These are phyloP conservation scores for Arachis stenosperma DNA, from an alignment of 306 rosid genomes.

Conservation along the genomic window DNA sequence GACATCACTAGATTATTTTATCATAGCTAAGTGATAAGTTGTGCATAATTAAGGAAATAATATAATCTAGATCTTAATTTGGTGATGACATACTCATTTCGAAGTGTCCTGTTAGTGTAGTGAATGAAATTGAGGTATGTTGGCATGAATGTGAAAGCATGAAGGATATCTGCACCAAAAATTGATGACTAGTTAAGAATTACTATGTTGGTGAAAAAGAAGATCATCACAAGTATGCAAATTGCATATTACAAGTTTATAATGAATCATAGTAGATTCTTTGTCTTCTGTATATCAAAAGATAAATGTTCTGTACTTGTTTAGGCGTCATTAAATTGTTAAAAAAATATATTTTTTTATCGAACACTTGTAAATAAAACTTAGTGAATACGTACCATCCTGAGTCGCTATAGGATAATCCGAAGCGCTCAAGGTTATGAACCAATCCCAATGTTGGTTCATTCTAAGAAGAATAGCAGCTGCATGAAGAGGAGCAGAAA, in stretches of 20 bases:
- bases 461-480: constrained; percentile 73
- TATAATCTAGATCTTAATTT: constrained; percentile 29
- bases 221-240: background rate
- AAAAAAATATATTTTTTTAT: background rate
- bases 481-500: constrained; percentile 72
- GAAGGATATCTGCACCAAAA: constrained; percentile 65
- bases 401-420: constrained; percentile 77
- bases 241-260: no score
- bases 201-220: background rate
- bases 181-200: constrained; percentile 4
- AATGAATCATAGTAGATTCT: no score
- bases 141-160: constrained; percentile 66
- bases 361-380: background rate
- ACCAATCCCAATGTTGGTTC: constrained; percentile 76
- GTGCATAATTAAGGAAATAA: constrained; percentile 28
- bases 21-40: background rate
- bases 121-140: constrained; percentile 65
- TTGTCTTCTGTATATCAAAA: no score
- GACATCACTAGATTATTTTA: background rate
- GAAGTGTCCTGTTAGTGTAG: constrained; percentile 56
- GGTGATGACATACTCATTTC: constrained; percentile 59
- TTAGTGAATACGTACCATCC: constrained; percentile 56
- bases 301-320: no score
- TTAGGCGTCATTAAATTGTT: no score
- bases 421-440: constrained; percentile 65